phyloP scores from a whole-genome alignment of 2,329 filamentous ascomycete genomes.

The Endothia cerciana region DNA sequence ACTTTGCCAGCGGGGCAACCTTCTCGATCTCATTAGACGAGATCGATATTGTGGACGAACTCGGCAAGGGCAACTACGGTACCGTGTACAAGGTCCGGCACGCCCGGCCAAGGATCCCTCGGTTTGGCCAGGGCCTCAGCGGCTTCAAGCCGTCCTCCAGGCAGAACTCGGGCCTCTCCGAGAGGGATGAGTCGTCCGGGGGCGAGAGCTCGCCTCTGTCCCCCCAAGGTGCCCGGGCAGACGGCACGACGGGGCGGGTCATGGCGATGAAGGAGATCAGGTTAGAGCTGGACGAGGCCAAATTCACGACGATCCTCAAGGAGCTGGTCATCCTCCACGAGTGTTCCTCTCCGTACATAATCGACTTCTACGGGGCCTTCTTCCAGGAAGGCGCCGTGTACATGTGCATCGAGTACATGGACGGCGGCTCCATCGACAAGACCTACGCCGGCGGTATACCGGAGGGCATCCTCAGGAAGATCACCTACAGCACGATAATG shows the following conservation, averaged over 20 bases:
- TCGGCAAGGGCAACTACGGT: conserved; percentile 97
- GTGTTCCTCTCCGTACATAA: conserved; percentile 93
- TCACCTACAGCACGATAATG: conserved; percentile 86
- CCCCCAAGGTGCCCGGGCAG: conserved; percentile 32
- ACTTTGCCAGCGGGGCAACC: conserved; percentile 86
- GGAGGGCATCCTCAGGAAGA: conserved; percentile 85
- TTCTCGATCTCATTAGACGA: conserved; percentile 97
- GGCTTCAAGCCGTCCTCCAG: conserved; percentile 49
- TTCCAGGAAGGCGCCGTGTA: conserved; percentile 99
- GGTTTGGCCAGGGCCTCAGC: conserved; percentile 62
- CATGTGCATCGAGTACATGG: conserved; percentile 99
- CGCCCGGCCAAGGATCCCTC: conserved; percentile 63
- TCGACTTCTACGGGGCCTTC: conserved; percentile 98
- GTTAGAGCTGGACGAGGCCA: conserved; percentile 92
- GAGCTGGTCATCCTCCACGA: conserved; percentile 95
- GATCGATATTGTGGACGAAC: conserved; percentile 87
- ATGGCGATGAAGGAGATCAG: conserved; percentile 99
- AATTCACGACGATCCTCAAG: conserved; percentile 96
- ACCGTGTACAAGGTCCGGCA: conserved; percentile 97
- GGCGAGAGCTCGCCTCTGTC: conserved; percentile 37
- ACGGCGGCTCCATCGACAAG: conserved; percentile 96
- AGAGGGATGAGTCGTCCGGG: conserved; percentile 37
- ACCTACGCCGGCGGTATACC: conserved; percentile 89
- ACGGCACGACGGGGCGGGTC: conserved; percentile 69
- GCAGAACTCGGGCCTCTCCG: conserved; percentile 41